A percentile compares a stretch with the other conserved stretches of the same genome.
Evolutionary conservation across 2,329 filamentous ascomycete species (phyloP).

Genomic region (Pestalotiopsis sp.): DNA sequence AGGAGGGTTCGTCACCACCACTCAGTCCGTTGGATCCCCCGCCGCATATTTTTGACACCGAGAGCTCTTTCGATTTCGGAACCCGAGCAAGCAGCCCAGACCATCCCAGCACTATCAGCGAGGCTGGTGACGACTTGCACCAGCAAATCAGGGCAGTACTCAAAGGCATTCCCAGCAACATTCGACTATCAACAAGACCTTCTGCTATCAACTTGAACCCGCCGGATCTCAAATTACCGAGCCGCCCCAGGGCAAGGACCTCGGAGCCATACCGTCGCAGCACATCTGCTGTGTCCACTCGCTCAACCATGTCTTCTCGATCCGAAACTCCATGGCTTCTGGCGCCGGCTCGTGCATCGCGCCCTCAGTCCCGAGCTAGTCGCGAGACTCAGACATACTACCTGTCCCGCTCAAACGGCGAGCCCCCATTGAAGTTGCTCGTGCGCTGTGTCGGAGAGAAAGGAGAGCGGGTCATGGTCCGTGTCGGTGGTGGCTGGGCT

Average conservation of each 20-base stretch:
- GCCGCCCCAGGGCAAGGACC: slow-evolving; percentile 45
- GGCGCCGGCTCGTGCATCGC: slow-evolving; percentile 58
- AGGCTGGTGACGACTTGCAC: slow-evolving; percentile 70
- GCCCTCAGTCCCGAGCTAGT: slow-evolving; percentile 50
- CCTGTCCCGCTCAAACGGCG: slow-evolving; percentile 79
- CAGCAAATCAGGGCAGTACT: slow-evolving; percentile 81
- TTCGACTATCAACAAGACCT: slow-evolving; percentile 68
- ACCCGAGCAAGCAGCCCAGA: slow-evolving; percentile 36
- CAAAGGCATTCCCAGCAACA: slow-evolving; percentile 75
- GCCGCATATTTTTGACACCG: slow-evolving; percentile 50
- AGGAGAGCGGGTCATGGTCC: slow-evolving; percentile 94
- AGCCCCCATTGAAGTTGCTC: slow-evolving; percentile 91
- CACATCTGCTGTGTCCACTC: slow-evolving; percentile 46
- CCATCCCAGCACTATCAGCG: slow-evolving; percentile 33
- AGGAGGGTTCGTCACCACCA: slow-evolving; percentile 41
- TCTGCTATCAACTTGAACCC: slow-evolving; percentile 59
- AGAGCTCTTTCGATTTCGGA: slow-evolving; percentile 40
- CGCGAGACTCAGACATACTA: slow-evolving; percentile 91
- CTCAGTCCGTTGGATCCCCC: slow-evolving; percentile 43
- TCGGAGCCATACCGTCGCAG: slow-evolving; percentile 50
- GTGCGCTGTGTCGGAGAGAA: slow-evolving; percentile 89
- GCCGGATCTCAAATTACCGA: slow-evolving; percentile 55
- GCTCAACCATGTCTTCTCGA: slow-evolving; percentile 44
- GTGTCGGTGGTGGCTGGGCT: slow-evolving; percentile 97
- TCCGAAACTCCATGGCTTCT: slow-evolving; percentile 59